phyloP scores from a whole-genome alignment of 305 asterid genomes.

The Rubia tinctorum region DNA sequence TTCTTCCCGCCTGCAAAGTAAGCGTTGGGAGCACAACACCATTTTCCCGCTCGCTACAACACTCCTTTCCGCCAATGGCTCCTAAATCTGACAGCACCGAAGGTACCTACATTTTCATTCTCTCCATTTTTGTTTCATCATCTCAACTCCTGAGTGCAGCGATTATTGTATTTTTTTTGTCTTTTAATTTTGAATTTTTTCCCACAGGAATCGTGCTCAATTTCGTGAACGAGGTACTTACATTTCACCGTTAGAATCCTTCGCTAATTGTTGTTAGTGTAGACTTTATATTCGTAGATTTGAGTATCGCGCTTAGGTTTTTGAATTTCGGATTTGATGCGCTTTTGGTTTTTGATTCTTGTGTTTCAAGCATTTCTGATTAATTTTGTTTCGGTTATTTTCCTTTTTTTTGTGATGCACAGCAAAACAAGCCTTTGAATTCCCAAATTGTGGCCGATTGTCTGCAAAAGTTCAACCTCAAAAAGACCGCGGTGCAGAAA shows the following conservation, averaged over 20 bases:
- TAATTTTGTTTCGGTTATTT: neutral
- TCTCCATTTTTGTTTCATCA: neutral
- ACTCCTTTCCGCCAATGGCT: constrained; percentile 51
- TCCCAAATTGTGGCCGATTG: constrained; percentile 85
- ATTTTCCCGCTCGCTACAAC: constrained; percentile 9
- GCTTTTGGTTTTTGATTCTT: neutral
- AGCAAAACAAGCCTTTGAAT: constrained; percentile 94
- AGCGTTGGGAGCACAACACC: constrained; percentile 3
- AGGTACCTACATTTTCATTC: constrained; percentile 35
- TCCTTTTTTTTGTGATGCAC: constrained; percentile 9
- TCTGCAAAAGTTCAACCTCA: constrained; percentile 83
- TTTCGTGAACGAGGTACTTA: constrained; percentile 78
- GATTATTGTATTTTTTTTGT: neutral
- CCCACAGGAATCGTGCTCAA: constrained; percentile 93
- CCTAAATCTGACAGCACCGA: constrained; percentile 86
- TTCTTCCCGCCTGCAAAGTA: neutral
- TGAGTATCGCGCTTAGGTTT: neutral
- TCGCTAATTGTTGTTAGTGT: neutral
- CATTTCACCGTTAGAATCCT: neutral
- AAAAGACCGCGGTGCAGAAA: constrained; percentile 77
- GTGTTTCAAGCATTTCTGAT: neutral
- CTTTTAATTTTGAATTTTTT: neutral
- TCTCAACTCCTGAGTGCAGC: neutral
- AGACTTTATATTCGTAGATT: neutral
- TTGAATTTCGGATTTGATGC: neutral